phyloP scores from a whole-genome alignment of 1,284 basidiomycete genomes.

The Puccinia novopanici region DNA sequence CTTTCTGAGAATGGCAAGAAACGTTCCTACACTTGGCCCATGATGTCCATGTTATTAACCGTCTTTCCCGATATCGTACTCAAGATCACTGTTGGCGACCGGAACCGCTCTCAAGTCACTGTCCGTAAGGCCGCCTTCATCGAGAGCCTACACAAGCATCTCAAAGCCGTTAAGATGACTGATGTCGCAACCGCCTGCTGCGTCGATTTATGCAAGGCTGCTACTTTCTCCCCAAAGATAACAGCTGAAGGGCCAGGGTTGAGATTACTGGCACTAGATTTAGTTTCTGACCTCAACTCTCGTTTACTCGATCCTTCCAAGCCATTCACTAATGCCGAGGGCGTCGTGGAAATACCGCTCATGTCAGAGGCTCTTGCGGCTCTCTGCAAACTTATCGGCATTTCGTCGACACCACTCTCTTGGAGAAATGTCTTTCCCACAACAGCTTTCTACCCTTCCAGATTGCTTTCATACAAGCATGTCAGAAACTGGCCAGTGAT shows the following conservation, averaged over 20 bases:
- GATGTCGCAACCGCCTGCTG: conserved; percentile 74
- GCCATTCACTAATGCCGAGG: conserved; percentile 53
- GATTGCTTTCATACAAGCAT: conserved; percentile 50
- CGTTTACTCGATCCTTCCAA: conserved; percentile 55
- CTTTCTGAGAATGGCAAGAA: conserved; percentile 61
- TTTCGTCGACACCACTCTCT: conserved; percentile 36
- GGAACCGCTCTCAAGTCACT: conserved; percentile 60
- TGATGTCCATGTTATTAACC: conserved; percentile 74
- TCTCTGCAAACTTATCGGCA: conserved; percentile 56
- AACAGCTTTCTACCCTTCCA: conserved; percentile 48
- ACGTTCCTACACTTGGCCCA: conserved; percentile 74
- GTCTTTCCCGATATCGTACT: conserved; percentile 74
- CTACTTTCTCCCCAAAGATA: conserved; percentile 67
- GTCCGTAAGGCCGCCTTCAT: conserved; percentile 50
- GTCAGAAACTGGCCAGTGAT: conserved; percentile 36
- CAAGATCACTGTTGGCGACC: conserved; percentile 60
- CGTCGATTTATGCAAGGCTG: conserved; percentile 78
- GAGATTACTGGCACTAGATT: conserved; percentile 69
- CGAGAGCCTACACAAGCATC: conserved; percentile 55
- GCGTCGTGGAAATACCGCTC: conserved; percentile 55
- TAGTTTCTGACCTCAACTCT: conserved; percentile 61
- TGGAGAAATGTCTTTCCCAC: conserved; percentile 46
- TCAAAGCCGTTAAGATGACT: conserved; percentile 59
- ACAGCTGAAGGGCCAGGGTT: conserved; percentile 66
- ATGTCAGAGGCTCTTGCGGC: conserved; percentile 57